Evolutionary conservation across 1,139 yeast genomes (phyloP).

Genomic region (Tardiomyces digboiensis): DNA sequence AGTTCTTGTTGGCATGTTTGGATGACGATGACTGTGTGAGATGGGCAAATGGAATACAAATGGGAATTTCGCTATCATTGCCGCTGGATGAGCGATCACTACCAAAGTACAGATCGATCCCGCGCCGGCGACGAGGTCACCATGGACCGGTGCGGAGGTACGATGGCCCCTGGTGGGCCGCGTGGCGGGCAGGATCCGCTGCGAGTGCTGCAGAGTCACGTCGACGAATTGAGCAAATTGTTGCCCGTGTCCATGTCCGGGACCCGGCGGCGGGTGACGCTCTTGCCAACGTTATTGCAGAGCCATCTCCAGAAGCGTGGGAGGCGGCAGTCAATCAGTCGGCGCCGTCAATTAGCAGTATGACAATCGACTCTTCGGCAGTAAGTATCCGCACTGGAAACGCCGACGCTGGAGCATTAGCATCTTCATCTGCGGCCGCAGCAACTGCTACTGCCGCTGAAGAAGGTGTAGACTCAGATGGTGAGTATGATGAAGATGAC

Average conservation of each 20-base stretch:
- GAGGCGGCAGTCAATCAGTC: not conserved
- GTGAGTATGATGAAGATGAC: not conserved
- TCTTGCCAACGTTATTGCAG: not conserved
- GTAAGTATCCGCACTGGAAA: too few species aligned
- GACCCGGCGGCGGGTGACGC: not conserved
- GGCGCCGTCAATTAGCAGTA: too few species aligned
- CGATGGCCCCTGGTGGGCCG: not conserved
- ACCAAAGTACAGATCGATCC: slow-evolving; percentile 26
- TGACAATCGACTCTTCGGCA: too few species aligned
- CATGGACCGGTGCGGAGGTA: not conserved
- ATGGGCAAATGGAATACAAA: slow-evolving; percentile 43
- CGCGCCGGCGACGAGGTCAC: slow-evolving; percentile 14
- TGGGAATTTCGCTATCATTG: slow-evolving; percentile 31
- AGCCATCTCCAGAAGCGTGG: not conserved
- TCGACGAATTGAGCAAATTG: not conserved
- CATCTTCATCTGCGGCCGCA: too few species aligned
- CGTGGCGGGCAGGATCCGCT: not conserved
- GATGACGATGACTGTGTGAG: slow-evolving; percentile 46
- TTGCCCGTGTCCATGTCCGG: not conserved
- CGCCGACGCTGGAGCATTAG: too few species aligned
- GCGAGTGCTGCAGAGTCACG: not conserved
- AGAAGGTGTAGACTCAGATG: not conserved
- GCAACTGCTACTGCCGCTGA: not conserved
- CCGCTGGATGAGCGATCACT: slow-evolving; percentile 31
- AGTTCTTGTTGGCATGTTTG: slow-evolving; percentile 45